phyloP scores from a whole-genome alignment of 305 asterid species.

The Solanum aculeatissimum region DNA sequence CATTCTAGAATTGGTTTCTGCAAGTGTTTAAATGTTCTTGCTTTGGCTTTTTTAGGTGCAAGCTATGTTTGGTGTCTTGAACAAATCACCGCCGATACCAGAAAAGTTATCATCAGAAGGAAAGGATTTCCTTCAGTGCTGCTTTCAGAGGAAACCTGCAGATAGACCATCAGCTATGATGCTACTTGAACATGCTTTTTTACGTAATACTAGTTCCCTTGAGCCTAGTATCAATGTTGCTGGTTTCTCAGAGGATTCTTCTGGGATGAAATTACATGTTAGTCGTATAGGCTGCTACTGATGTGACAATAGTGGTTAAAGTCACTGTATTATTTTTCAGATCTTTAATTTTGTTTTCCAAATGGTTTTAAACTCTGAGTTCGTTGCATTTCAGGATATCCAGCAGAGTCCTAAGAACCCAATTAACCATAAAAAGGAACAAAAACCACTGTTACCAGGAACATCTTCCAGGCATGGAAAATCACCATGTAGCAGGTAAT shows the following conservation, averaged over 20 bases:
- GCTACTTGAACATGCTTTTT: conserved; percentile 63
- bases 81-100: conserved; percentile 65
- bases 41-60: conserved; percentile 30
- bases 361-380: background rate
- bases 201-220: conserved; percentile 16
- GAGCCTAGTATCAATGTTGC: conserved; percentile 20
- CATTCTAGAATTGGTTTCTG: background rate
- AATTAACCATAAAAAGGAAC: conserved; percentile 22
- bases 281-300: conserved; percentile 6
- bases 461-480: conserved; percentile 26
- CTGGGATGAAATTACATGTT: conserved; percentile 33
- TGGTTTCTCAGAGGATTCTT: conserved; percentile 26
- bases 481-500: conserved; percentile 26
- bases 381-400: conserved; percentile 23
- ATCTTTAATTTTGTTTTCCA: background rate
- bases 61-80: conserved; percentile 80
- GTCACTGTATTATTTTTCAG: background rate
- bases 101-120: conserved; percentile 58
- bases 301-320: background rate
- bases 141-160: conserved; percentile 64
- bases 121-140: conserved; percentile 64
- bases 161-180: conserved; percentile 58
- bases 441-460: conserved; percentile 17
- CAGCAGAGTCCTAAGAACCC: conserved; percentile 21
- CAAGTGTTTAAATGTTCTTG: background rate